Evolutionary conservation across 1,139 yeast genomes (phyloP), one percentile per base, ranked within the genome.

Genomic region (Candida sojae): DNA sequence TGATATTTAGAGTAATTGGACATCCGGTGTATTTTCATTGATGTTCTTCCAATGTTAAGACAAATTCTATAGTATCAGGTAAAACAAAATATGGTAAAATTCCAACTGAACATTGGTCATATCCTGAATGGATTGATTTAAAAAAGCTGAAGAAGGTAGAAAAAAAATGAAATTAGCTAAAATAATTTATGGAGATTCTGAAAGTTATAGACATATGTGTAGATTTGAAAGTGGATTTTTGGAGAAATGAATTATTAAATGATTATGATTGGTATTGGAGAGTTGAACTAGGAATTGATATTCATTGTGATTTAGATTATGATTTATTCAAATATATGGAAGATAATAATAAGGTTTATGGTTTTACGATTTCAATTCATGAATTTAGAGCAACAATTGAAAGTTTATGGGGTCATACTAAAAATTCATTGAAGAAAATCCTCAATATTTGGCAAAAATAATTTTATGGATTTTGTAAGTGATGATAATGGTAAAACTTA

Each of bases 231-330:
- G 92, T 0, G 96, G 96, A 1, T 75, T 78, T 91, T 62, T 88
- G 82, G 70, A 79, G 83, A 53, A 96, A 91, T 64, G 86, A 86
- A 3, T 64, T 87, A 53, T 83, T 92, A 43, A 72, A 63, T 48
- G 75, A 81, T 48, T 77, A 82, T 52, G 90, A 89, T 52, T 91
- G 96, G 95, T 91, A 90, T 68, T 91, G 97, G 97, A 75, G 97
- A 47, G 90, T 92, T 8, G 97, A 92, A 64, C 97, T 97, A 1
- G 86, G 87, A 54, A 93, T 92, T 41, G 86, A 88, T 54, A 90
- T 88, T 63, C 90, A 77, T 61, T 92, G 98, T 67, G 97, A 91
- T 64, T 69, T 90, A 44, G 86, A 96, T 0, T 90, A 91, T 67
- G 97, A 92, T 67, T 96, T 97, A 17, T 92, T 92, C 61, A 58